Base-by-base conservation (phyloP, 306 rosid genomes). In the Casuarina equisetifolia region DNA sequence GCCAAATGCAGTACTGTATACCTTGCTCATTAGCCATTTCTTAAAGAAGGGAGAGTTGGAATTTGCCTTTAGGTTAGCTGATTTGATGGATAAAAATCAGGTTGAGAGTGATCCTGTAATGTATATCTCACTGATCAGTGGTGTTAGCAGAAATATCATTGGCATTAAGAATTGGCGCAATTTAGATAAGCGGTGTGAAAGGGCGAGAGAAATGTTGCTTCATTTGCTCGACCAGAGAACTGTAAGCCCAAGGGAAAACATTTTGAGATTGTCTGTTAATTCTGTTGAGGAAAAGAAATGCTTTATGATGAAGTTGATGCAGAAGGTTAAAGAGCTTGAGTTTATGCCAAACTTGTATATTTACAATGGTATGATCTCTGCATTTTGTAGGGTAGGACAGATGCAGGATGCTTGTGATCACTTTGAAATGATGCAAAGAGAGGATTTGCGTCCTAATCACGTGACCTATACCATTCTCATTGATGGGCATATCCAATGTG, bases 391-490 rank as follows among this genome's bases (percentile, higher is more conserved):
- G 84, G 79, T 59, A 61, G 80, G 58, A 8, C 82, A 43, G 74
- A 75, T 80, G 69, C 38, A 75, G 73, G 90, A 78, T 12, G 87
- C 85, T 72, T 75, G 72, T 78, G 64, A 69, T 48, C 81, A 78
- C 4, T 76, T 83, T 25, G 84, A 86, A 53, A 45, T 76, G 74
- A 86, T 86, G 90, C 84, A 78, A 83, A 81, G 70, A 3, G 84
- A 86, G 75, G 90, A 84, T 50, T 59, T 80, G 10, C n/a, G 42
- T n/a, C 87, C 90, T 62, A 83, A 83, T 76, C 84, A 78, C 3
- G 85, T 86, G 16, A 83, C 87, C 74, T 81, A 79, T 64, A 83
- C 90, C 7, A 81, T 86, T 51, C 90, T 86, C 48, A 79, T 86
- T 35, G 76, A 68, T 72, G 85, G 87, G 64, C 73, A 76, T 73